These are phyloP conservation scores for Annulohypoxylon moriforme DNA, from an alignment of 495 filamentous ascomycete genomes.

Conservation along the genomic window DNA sequence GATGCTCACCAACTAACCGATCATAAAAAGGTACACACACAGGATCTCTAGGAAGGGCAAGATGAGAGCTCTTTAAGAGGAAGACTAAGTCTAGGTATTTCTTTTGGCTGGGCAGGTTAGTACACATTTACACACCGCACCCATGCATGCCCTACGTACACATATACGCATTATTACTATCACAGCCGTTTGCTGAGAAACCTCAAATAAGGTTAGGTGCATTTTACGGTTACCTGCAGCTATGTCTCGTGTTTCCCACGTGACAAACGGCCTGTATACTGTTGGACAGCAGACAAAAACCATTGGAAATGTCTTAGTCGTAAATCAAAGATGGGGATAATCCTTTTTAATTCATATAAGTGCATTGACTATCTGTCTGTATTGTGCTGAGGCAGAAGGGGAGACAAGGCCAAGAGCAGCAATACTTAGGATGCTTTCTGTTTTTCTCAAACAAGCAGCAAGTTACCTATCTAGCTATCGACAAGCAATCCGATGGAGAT, in stretches of 20 bases:
- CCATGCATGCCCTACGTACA: conserved; percentile 12
- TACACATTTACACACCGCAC: conserved; percentile 9
- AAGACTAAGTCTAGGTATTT: conserved; percentile 7
- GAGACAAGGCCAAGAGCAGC: neutral
- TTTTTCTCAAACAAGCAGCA: conserved; percentile 8
- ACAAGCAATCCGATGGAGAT: neutral
- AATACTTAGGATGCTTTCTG: neutral
- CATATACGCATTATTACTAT: conserved; percentile 29
- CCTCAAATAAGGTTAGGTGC: conserved; percentile 50
- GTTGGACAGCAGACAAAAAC: conserved; percentile 28
- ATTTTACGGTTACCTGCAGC: conserved; percentile 48
- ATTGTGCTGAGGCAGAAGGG: neutral
- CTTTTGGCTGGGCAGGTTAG: conserved; percentile 24
- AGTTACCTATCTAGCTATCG: neutral
- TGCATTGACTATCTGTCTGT: neutral
- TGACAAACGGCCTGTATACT: conserved; percentile 48
- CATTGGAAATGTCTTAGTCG: conserved; percentile 25
- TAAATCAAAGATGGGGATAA: conserved; percentile 2
- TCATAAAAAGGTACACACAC: neutral
- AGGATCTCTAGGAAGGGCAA: conserved; percentile 3
- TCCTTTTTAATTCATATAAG: neutral
- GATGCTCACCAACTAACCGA: neutral
- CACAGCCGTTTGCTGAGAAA: conserved; percentile 47
- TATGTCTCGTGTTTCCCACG: conserved; percentile 52
- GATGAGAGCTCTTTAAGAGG: conserved; percentile 12